A percentile compares a stretch with the other conserved stretches of the same genome.
phyloP scores from a whole-genome alignment of 2,329 filamentous ascomycete genomes.

The Trichoderma sp. region DNA sequence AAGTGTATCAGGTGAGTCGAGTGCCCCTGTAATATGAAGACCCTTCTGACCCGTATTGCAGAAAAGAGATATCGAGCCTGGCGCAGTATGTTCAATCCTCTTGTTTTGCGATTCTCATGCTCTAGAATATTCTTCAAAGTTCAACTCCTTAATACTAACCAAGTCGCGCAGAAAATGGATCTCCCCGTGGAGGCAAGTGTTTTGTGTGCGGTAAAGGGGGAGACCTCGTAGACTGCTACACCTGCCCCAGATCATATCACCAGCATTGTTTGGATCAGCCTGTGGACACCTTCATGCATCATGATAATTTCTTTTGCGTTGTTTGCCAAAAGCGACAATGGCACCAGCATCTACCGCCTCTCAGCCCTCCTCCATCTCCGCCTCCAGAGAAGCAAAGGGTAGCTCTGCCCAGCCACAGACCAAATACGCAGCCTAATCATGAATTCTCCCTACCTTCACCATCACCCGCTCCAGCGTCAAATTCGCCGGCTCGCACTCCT shows the following conservation, averaged over 20 bases:
- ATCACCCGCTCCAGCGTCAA: background rate
- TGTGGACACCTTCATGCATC: background rate
- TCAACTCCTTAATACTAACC: background rate
- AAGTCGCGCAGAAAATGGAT: background rate
- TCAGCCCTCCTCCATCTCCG: conserved; percentile 23
- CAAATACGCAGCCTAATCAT: background rate
- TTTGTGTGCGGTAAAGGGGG: conserved; percentile 4
- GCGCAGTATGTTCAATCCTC: conserved; percentile 16
- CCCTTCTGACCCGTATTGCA: background rate
- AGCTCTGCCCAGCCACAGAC: conserved; percentile 20
- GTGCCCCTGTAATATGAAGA: background rate
- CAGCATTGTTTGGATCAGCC: conserved; percentile 15
- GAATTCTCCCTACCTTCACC: background rate
- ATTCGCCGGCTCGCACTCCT: background rate
- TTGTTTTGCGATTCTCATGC: background rate
- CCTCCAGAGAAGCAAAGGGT: conserved; percentile 22
- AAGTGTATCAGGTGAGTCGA: conserved; percentile 8
- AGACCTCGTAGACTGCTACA: conserved; percentile 19
- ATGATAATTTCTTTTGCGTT: conserved; percentile 20
- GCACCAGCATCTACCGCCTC: conserved; percentile 23
- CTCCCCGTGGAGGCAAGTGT: conserved; percentile 18
- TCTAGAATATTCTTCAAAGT: background rate
- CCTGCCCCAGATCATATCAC: conserved; percentile 24
- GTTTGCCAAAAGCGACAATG: conserved; percentile 21
- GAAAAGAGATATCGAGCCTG: conserved; percentile 24